Percentiles rank a stretch among this genome's conserved stretches.
Evolutionary conservation across 139 green algal genomes (phyloP).

Genomic region (Chlamydomonas asymmetrica): DNA sequence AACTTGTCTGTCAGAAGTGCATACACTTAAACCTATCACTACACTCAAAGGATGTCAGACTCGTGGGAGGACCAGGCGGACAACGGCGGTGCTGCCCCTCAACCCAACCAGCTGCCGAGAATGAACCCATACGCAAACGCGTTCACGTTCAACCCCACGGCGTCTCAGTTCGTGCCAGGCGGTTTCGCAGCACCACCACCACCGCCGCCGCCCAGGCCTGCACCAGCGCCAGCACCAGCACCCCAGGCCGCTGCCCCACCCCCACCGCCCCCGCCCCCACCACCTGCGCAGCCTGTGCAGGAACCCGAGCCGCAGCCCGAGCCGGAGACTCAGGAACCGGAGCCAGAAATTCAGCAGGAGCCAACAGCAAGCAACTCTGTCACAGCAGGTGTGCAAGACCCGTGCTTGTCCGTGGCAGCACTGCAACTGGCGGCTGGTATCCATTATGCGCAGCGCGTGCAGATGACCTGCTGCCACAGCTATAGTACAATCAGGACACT

Average conservation of each 20-base stretch:
- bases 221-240: slow-evolving; percentile 16
- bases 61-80: slow-evolving; percentile 55
- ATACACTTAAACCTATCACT: neutral
- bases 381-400: neutral
- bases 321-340: neutral
- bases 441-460: no score
- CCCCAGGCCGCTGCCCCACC: neutral
- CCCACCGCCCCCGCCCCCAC: slow-evolving; percentile 7
- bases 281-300: neutral
- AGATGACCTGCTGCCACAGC: no score
- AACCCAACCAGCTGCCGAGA: slow-evolving; percentile 10
- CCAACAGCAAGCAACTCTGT: neutral
- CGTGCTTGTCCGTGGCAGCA: neutral
- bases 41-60: slow-evolving; percentile 13
- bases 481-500: no score
- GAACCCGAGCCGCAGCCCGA: neutral
- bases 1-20: neutral
- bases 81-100: neutral
- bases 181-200: slow-evolving; percentile 12
- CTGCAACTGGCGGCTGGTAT: no score
- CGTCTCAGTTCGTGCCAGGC: slow-evolving; percentile 44
- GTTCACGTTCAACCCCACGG: slow-evolving; percentile 73
- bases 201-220: slow-evolving; percentile 2
- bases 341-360: neutral
- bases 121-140: slow-evolving; percentile 59